These are phyloP conservation scores for Wickerhamiella domercqiae DNA, from an alignment of 805 yeast genomes.

Conservation along the genomic window DNA sequence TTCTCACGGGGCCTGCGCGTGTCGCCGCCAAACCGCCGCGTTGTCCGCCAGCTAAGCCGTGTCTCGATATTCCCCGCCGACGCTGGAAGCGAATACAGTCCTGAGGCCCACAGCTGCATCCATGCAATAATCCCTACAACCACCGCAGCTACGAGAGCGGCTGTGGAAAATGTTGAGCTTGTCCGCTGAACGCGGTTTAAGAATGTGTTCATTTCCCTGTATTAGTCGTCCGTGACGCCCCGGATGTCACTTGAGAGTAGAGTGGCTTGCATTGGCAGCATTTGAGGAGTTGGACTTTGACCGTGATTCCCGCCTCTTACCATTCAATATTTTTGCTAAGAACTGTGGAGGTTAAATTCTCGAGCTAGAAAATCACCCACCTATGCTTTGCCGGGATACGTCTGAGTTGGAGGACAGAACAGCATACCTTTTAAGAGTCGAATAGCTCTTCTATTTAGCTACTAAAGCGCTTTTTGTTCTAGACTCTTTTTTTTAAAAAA, in stretches of 20 bases:
- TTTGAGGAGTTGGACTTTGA: neutral
- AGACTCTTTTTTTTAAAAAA: no score
- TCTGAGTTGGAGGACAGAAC: no score
- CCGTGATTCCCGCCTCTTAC: no score
- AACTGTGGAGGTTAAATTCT: no score
- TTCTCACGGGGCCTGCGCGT: slow-evolving; percentile 63
- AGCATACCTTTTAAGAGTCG: no score
- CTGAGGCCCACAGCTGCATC: slow-evolving; percentile 18
- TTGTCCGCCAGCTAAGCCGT: slow-evolving; percentile 15
- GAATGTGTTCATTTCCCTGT: slow-evolving; percentile 21
- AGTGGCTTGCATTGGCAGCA: neutral
- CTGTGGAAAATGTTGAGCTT: slow-evolving; percentile 23
- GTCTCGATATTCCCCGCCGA: slow-evolving; percentile 11
- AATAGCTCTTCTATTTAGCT: no score
- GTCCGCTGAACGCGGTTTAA: slow-evolving; percentile 23
- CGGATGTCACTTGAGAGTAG: neutral
- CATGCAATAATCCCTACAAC: slow-evolving; percentile 19
- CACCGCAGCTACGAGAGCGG: slow-evolving; percentile 18
- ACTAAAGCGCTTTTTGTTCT: no score
- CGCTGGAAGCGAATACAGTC: slow-evolving; percentile 16
- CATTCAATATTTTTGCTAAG: no score
- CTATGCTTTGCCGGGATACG: no score
- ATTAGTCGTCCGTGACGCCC: no score
- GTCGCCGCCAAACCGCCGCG: slow-evolving; percentile 49
- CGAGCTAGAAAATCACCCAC: no score